A percentile compares a stretch with the other conserved stretches of the same genome.
phyloP scores from a whole-genome alignment of 2,329 filamentous ascomycete species.

The Torrubiellomyces zombiae region DNA sequence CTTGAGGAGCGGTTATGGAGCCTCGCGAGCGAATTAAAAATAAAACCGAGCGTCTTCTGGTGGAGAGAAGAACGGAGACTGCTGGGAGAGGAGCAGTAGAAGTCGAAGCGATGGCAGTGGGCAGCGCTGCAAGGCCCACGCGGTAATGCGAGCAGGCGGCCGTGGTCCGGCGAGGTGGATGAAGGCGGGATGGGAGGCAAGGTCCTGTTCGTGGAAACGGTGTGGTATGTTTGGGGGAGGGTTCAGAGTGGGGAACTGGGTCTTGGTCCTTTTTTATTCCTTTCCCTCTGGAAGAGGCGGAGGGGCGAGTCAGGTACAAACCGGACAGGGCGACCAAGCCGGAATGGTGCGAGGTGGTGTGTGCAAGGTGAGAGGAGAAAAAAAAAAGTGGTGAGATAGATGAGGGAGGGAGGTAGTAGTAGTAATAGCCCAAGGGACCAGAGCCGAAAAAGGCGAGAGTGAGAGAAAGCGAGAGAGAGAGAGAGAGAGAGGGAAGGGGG shows the following conservation, averaged over 20 bases:
- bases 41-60: too few species aligned
- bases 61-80: too few species aligned
- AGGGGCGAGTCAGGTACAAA: slow-evolving; percentile 8
- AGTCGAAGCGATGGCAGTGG: too few species aligned
- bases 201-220: slow-evolving; percentile 21
- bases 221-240: slow-evolving; percentile 26
- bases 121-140: slow-evolving; percentile 10
- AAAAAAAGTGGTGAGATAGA: too few species aligned
- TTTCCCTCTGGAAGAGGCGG: slow-evolving; percentile 10
- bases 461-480: slow-evolving; percentile 3
- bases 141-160: slow-evolving; percentile 11
- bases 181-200: slow-evolving; percentile 20
- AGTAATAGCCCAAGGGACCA: slow-evolving; percentile 1
- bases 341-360: slow-evolving; percentile 12
- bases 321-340: slow-evolving; percentile 8
- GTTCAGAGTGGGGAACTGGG: slow-evolving; percentile 29
- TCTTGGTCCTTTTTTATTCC: slow-evolving; percentile 25
- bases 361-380: slow-evolving; percentile 2
- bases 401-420: too few species aligned
- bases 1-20: too few species aligned
- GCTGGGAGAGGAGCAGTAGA: too few species aligned
- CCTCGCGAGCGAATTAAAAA: too few species aligned
- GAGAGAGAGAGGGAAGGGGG: slow-evolving; percentile 2
- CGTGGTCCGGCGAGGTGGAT: slow-evolving; percentile 19
- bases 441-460: slow-evolving; percentile 2